Base-by-base conservation (phyloP, 2,329 filamentous ascomycete species). In the Colletotrichum tropicale region DNA sequence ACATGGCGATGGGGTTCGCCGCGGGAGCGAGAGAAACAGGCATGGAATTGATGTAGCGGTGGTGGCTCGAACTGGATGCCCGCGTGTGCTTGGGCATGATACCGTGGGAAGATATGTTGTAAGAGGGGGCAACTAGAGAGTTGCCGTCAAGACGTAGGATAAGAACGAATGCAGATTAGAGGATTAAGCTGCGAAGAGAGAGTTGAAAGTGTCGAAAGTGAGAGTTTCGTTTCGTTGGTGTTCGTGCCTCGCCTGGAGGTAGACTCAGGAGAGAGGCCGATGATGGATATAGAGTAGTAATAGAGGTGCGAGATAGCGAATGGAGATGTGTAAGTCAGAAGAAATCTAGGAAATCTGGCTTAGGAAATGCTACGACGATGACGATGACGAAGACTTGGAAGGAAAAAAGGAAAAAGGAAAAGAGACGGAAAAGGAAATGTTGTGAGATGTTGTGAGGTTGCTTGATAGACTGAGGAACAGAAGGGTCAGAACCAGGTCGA, bases 61-160 rank as follows among this genome's bases (percentile, higher is more conserved):
- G 80, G 66, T 84, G 83, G 76, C 73, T 82, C 66, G 82, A 82
- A 80, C 85, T 88, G 60, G 85, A 81, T 71, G 83, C 83, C 75
- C 86, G 84, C 10, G 82, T 83, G 78, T 88, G 86, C 80, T 86
- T 88, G 70, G 88, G 85, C 88, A 89, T 89, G 78, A 79, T 85
- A 78, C 65, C 28, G 79, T 78, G 71, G 77, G 69, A 76, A 55
- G 65, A 76, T 68, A 71, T 72, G 67, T 74, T 8, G 69, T 75
- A 74, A 77, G 56, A 58, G 61, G 70, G 76, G 76, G 67, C 76
- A 68, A 76, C 64, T 76, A 76, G 69, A 65, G 68, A 21, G 65
- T 61, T 66, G 73, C 66, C 68, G 75, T 74, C 61, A 74, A 28
- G 66, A 65, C 73, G 75, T 68, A 65, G 76, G 77, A 77, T 72